Conservation (phyloP, 495 filamentous ascomycete genomes). For the Neurospora sp. region DNA sequence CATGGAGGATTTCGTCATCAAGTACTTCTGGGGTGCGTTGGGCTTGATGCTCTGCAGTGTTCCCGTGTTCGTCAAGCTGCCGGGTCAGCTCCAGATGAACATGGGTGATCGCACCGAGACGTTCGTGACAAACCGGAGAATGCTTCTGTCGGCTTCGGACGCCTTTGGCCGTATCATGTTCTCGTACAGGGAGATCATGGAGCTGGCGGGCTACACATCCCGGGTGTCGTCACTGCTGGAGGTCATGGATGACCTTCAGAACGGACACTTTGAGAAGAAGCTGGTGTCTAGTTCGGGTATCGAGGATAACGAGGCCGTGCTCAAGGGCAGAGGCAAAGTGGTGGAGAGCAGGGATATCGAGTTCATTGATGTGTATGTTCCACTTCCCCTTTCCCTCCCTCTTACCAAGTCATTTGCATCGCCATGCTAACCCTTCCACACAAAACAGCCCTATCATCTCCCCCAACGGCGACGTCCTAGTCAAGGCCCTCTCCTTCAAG, state of each 20-base stretch:
- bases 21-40: conserved; percentile 97
- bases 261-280: conserved; percentile 89
- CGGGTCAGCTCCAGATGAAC: conserved; percentile 53
- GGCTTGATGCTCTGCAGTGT: conserved; percentile 91
- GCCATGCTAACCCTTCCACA: neutral
- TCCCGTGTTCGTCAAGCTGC: conserved; percentile 90
- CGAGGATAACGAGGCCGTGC: conserved; percentile 65
- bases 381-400: neutral
- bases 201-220: conserved; percentile 90
- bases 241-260: conserved; percentile 87
- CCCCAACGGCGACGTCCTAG: conserved; percentile 87
- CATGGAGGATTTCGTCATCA: conserved; percentile 99
- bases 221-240: conserved; percentile 80
- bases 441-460: conserved; percentile 70
- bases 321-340: conserved; percentile 67
- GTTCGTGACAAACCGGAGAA: conserved; percentile 88
- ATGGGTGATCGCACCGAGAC: conserved; percentile 90
- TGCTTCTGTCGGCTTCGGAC: conserved; percentile 85
- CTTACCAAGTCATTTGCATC: neutral
- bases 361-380: conserved; percentile 62
- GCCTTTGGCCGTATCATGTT: conserved; percentile 97
- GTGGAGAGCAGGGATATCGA: conserved; percentile 72
- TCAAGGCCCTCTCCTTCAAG: conserved; percentile 73
- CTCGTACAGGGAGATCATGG: conserved; percentile 92
- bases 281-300: conserved; percentile 79